Evolutionary conservation across 768 basidiomycete species (phyloP).

Genomic region (Suillus sp.): DNA sequence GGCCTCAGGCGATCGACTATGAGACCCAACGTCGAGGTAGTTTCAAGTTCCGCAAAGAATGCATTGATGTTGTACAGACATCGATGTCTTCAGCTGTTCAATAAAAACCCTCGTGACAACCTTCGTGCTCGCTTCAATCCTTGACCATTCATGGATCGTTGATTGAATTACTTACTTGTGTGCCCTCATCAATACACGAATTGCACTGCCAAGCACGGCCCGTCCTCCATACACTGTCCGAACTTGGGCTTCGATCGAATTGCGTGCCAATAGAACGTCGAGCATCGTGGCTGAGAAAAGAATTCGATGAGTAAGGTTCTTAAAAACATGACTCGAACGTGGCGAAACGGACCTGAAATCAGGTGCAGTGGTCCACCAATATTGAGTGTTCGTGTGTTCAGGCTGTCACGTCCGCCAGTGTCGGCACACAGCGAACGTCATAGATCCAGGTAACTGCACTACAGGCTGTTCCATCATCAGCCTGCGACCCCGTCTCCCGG

Average conservation of each 20-base stretch:
- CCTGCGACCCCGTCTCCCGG: background rate
- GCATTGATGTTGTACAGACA: conserved; percentile 13
- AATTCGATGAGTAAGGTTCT: background rate
- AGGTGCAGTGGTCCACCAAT: conserved; percentile 27
- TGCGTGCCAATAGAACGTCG: conserved; percentile 18
- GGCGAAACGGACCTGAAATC: conserved; percentile 24
- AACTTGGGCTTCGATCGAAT: conserved; percentile 22
- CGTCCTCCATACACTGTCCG: conserved; percentile 28
- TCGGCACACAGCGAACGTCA: conserved; percentile 11
- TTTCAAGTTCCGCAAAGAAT: conserved; percentile 26
- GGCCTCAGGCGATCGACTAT: conserved; percentile 18
- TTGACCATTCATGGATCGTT: conserved; percentile 24
- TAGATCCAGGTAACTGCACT: conserved; percentile 10
- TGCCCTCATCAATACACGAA: conserved; percentile 26
- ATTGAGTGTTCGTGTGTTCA: conserved; percentile 26
- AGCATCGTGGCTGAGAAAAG: conserved; percentile 27
- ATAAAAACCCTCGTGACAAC: conserved; percentile 28
- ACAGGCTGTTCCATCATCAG: conserved; percentile 20
- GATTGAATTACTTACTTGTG: conserved; percentile 22
- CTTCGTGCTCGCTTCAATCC: conserved; percentile 28
- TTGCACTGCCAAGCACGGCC: conserved; percentile 20
- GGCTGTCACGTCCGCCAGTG: conserved; percentile 29
- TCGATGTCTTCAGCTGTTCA: conserved; percentile 19
- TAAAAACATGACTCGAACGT: background rate
- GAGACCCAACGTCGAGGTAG: conserved; percentile 19